phyloP scores from a whole-genome alignment of 202 grass and related monocot genomes.

The Carex sylvatica region DNA sequence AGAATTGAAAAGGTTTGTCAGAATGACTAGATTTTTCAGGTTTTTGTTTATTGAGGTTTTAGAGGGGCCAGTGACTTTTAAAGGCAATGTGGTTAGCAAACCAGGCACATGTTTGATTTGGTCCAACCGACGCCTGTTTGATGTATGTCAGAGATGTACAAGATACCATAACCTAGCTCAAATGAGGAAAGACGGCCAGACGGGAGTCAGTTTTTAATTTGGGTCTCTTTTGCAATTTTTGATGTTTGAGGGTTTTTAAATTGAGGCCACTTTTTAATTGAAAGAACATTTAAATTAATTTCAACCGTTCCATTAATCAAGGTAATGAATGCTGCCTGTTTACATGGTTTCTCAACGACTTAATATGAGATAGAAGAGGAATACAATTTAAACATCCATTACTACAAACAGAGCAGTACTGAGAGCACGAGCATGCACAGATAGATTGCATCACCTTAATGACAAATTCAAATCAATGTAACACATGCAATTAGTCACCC shows the following conservation, averaged over 20 bases:
- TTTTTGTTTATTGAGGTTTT: not conserved
- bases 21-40: too few species aligned
- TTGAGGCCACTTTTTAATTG: not conserved
- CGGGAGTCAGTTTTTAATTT: too few species aligned
- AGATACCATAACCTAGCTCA: not conserved
- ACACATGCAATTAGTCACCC: not conserved
- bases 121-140: not conserved
- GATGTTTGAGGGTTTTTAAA: too few species aligned
- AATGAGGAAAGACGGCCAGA: too few species aligned
- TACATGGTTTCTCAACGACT: not conserved
- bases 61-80: not conserved
- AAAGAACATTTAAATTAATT: not conserved
- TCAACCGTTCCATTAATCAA: not conserved
- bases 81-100: too few species aligned
- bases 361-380: not conserved
- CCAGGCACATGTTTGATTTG: not conserved
- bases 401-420: not conserved
- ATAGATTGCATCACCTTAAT: conserved; percentile 2
- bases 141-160: not conserved
- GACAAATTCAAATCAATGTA: too few species aligned
- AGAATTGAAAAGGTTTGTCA: too few species aligned
- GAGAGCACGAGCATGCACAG: not conserved
- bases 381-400: not conserved
- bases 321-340: not conserved
- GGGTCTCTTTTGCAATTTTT: too few species aligned